Evolutionary conservation across 1,284 basidiomycete genomes (phyloP).

Genomic region (Puccinia novopanici): DNA sequence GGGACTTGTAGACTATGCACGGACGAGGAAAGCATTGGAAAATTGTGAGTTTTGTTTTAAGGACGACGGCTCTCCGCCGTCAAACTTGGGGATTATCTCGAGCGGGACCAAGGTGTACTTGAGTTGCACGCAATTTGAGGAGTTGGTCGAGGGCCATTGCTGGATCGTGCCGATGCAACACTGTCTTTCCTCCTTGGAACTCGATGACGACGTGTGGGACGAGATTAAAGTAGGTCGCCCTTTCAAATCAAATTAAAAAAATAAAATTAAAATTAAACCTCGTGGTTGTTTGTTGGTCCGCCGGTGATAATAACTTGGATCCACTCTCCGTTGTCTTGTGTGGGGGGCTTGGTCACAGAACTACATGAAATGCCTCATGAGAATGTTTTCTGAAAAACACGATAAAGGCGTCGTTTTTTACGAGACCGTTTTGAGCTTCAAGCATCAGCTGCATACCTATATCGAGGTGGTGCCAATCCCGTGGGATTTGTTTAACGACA

Average conservation of each 20-base stretch:
- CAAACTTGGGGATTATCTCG: constrained; percentile 75
- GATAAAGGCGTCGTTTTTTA: constrained; percentile 89
- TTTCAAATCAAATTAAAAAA: too few relatives aligned
- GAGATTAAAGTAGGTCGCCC: constrained; percentile 73
- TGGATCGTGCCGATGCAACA: constrained; percentile 95
- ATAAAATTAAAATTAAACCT: constrained; percentile 8
- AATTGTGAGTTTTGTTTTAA: constrained; percentile 60
- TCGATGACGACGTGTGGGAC: constrained; percentile 97
- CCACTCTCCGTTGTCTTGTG: constrained; percentile 1
- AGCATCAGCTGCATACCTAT: constrained; percentile 82
- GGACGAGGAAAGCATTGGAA: constrained; percentile 85
- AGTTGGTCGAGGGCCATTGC: constrained; percentile 83
- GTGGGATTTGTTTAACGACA: constrained; percentile 75
- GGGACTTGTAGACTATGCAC: constrained; percentile 75
- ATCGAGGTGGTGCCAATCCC: constrained; percentile 89
- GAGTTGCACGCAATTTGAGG: constrained; percentile 80
- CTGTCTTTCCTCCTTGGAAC: constrained; percentile 83
- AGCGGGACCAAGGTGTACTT: constrained; percentile 88
- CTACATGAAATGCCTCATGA: constrained; percentile 98
- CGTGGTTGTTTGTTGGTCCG: constrained; percentile 15
- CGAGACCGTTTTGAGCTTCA: constrained; percentile 83
- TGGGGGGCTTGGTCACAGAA: constrained; percentile 64
- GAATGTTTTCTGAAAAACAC: constrained; percentile 78
- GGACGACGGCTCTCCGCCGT: constrained; percentile 65
- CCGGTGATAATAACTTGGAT: not conserved